Conservation (phyloP, 768 basidiomycete genomes). For the Termitomyces sp. region DNA sequence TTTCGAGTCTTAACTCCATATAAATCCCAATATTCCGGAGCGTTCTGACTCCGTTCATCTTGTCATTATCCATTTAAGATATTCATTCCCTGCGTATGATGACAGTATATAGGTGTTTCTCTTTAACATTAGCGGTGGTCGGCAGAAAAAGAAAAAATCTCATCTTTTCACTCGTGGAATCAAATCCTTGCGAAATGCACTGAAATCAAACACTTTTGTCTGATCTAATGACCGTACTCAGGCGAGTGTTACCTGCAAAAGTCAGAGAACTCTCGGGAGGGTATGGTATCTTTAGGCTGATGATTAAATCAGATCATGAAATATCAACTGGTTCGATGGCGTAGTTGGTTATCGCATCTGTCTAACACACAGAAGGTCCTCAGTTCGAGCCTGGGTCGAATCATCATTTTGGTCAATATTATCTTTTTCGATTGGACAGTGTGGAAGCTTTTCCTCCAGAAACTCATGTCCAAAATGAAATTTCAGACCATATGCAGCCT, state of each 20-base stretch:
- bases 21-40: not conserved
- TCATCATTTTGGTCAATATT: constrained; percentile 1
- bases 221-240: no score
- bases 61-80: not conserved
- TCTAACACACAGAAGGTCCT: constrained; percentile 47
- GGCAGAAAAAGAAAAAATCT: no score
- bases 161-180: no score
- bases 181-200: no score
- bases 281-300: no score
- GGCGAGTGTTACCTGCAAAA: no score
- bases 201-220: no score
- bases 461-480: constrained; percentile 12
- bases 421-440: not conserved
- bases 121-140: no score
- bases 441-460: not conserved
- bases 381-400: constrained; percentile 19
- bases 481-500: not conserved
- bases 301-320: no score
- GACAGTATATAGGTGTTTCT: no score
- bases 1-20: not conserved
- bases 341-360: constrained; percentile 84
- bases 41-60: not conserved
- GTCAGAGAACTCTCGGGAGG: no score
- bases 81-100: not conserved
- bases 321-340: constrained; percentile 42